Evolutionary conservation across 768 basidiomycete species (phyloP).

Genomic region (Auriscalpium orientale): DNA sequence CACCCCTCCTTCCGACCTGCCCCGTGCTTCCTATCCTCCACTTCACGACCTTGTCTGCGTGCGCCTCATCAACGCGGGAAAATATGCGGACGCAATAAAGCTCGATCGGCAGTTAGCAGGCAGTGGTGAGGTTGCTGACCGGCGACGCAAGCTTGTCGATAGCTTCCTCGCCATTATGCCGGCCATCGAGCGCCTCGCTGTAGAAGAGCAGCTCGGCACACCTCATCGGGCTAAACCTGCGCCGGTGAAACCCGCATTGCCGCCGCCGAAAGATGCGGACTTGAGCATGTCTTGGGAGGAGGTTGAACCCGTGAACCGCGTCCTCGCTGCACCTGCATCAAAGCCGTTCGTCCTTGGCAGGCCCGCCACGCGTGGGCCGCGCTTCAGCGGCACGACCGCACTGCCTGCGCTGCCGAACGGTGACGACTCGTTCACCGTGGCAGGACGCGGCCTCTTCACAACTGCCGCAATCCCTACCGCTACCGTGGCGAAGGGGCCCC

Average conservation of each 20-base stretch:
- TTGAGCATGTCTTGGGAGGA: slow-evolving; percentile 65
- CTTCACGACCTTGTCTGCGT: slow-evolving; percentile 76
- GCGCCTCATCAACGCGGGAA: slow-evolving; percentile 66
- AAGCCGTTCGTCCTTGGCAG: slow-evolving; percentile 11
- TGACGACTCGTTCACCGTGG: too few relatives aligned
- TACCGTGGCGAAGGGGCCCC: too few relatives aligned
- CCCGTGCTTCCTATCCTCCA: slow-evolving; percentile 42
- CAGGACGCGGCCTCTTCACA: too few relatives aligned
- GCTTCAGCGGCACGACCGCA: not conserved
- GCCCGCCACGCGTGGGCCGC: not conserved
- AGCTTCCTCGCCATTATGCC: slow-evolving; percentile 63
- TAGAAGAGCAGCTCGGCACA: slow-evolving; percentile 47
- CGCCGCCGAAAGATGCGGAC: slow-evolving; percentile 18
- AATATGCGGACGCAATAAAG: slow-evolving; percentile 66
- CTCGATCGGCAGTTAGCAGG: slow-evolving; percentile 54
- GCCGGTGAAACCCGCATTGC: not conserved
- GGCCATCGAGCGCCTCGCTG: slow-evolving; percentile 48
- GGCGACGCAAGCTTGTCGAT: slow-evolving; percentile 63
- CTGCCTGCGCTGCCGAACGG: too few relatives aligned
- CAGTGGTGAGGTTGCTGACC: slow-evolving; percentile 32
- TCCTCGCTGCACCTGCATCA: slow-evolving; percentile 1
- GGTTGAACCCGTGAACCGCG: slow-evolving; percentile 20
- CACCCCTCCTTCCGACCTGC: slow-evolving; percentile 41
- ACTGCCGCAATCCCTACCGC: too few relatives aligned
- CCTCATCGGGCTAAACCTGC: not conserved